Evolutionary conservation across 2,329 filamentous ascomycete species (phyloP).

Genomic region (Rhynchosporium secalis): DNA sequence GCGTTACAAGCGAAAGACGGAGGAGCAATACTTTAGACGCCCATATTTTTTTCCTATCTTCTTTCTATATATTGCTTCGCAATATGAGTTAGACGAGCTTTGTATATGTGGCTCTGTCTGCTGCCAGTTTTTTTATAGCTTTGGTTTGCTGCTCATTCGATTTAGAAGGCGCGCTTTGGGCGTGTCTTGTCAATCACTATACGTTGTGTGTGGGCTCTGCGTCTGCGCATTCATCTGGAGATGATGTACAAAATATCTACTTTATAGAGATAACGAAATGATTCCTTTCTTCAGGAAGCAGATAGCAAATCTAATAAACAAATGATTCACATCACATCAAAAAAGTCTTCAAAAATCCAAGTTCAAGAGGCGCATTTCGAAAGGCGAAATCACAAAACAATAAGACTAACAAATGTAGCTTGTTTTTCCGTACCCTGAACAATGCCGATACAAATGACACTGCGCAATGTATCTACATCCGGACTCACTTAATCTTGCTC

Average conservation of each 20-base stretch:
- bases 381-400: background rate
- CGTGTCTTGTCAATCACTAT: background rate
- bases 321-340: constrained; percentile 8
- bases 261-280: background rate
- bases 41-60: background rate
- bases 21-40: constrained; percentile 1
- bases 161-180: background rate
- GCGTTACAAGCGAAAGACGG: constrained; percentile 17
- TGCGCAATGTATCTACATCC: background rate
- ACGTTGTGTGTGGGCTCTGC: constrained; percentile 8
- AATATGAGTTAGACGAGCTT: constrained; percentile 1
- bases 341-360: background rate
- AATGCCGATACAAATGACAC: background rate
- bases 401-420: background rate
- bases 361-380: background rate
- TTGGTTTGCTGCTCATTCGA: background rate
- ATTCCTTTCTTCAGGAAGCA: background rate
- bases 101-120: background rate
- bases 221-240: background rate
- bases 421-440: background rate
- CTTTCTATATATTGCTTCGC: background rate
- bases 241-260: constrained; percentile 8
- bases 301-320: background rate
- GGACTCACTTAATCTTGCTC: background rate
- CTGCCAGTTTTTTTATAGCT: constrained; percentile 3